Evolutionary conservation across 2,329 filamentous ascomycete genomes (phyloP), one percentile per base, ranked within the genome.

Genomic region (Shiraia bambusicola): DNA sequence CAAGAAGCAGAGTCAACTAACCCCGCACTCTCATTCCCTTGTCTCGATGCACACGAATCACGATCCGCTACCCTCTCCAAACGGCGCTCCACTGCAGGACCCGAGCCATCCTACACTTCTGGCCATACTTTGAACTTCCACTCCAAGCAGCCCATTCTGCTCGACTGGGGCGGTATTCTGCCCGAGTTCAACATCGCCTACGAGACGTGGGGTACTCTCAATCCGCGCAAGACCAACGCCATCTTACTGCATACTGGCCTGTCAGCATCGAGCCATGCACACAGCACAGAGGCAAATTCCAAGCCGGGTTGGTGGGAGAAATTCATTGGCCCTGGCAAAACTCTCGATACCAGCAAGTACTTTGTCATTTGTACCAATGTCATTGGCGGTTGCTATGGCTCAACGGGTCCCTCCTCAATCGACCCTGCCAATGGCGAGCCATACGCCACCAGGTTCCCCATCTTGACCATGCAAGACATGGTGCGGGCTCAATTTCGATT

Each of bases 241-340:
- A 93, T 98, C 48, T 78, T 98, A 7, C 73, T 98, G 2, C 90
- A 97, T 66, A 98, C 93, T 0, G 93, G 93, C 7, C 78, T 98
- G 4, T 96, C 91, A 1, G 93, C 93, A n/a, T 96, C 91, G 6
- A 97, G 91, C 42, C 93, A 98, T 71, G 93, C 93, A 2, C 91
- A 91, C 63, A 96, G 90, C 43, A 97, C 92, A n/a, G 77, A 81
- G 37, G 74, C 77, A 8, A 98, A 98, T 67, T 80, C 88, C 0
- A 87, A 91, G 66, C 86, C 90, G 0, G 93, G 93, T 3, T 98
- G 93, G 93, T 98, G 93, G 93, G 93, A 98, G 71, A 92, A 87
- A 69, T 98, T 98, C 67, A 97, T 98, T 61, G 93, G 93, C 0
- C 87, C 91, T 0, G 89, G 87, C 1, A 79, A 79, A 14, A 87